These are phyloP conservation scores for Russula dissimulans DNA, from an alignment of 768 basidiomycete genomes.

Conservation along the genomic window DNA sequence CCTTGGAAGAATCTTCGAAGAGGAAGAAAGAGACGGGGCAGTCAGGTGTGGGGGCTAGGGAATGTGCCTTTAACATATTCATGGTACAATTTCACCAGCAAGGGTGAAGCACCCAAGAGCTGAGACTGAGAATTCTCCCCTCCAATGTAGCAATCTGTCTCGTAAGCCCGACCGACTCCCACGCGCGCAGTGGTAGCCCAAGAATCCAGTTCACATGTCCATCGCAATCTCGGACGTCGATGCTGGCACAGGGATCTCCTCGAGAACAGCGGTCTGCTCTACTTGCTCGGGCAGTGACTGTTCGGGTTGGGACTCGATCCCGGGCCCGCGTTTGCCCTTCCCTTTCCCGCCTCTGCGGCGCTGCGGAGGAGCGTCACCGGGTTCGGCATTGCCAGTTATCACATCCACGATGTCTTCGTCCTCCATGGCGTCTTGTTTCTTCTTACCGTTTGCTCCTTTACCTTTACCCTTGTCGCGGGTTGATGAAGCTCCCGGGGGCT, in stretches of 20 bases:
- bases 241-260: background rate
- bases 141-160: background rate
- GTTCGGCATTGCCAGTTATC: conserved; percentile 9
- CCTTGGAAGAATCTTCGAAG: too few relatives aligned
- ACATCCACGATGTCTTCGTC: conserved; percentile 6
- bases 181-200: background rate
- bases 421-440: background rate
- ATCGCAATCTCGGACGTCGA: background rate
- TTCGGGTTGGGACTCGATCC: background rate
- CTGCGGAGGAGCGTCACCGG: background rate
- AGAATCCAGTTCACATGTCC: background rate
- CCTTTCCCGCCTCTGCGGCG: background rate
- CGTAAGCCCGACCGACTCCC: too few relatives aligned
- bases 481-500: background rate
- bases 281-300: too few relatives aligned
- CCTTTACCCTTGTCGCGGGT: conserved; percentile 2
- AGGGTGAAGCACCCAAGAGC: too few relatives aligned
- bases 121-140: too few relatives aligned
- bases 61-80: too few relatives aligned
- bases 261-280: background rate
- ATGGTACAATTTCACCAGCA: too few relatives aligned
- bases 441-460: background rate
- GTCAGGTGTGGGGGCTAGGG: too few relatives aligned
- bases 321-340: background rate
- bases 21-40: too few relatives aligned